Evolutionary conservation across 768 basidiomycete species (phyloP).

Genomic region (Termitomyces sp.): DNA sequence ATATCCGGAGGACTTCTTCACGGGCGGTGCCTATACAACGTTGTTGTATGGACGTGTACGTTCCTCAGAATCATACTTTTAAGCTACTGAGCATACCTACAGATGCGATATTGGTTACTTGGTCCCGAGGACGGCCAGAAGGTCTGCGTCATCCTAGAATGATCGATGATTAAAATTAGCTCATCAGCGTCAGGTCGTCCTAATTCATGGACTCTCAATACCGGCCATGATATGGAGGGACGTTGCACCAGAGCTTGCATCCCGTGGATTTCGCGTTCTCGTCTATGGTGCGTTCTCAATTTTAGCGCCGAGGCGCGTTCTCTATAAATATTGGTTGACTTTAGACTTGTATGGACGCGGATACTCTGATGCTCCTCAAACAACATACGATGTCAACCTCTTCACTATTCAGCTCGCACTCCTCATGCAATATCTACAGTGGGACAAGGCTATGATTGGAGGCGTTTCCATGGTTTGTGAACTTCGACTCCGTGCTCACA

Average conservation of each 20-base stretch:
- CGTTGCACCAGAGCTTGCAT: slow-evolving; percentile 57
- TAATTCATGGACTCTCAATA: slow-evolving; percentile 75
- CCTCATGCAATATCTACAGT: slow-evolving; percentile 71
- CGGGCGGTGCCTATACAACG: slow-evolving; percentile 55
- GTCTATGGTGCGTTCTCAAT: slow-evolving; percentile 49
- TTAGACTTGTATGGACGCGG: slow-evolving; percentile 78
- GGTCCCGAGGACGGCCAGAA: slow-evolving; percentile 65
- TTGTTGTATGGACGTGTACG: slow-evolving; percentile 60
- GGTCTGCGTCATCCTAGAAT: slow-evolving; percentile 30
- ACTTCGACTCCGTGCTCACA: not conserved
- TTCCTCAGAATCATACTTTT: not conserved
- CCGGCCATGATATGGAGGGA: slow-evolving; percentile 77
- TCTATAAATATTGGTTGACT: not conserved
- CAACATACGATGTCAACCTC: slow-evolving; percentile 56
- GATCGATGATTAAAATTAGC: not conserved
- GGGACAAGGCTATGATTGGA: slow-evolving; percentile 59
- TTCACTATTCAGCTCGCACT: slow-evolving; percentile 78
- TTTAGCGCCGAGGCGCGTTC: not conserved
- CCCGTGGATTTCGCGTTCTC: slow-evolving; percentile 64
- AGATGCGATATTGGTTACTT: slow-evolving; percentile 75
- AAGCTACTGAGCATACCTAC: not conserved
- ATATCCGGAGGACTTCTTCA: slow-evolving; percentile 67
- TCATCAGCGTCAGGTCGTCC: slow-evolving; percentile 44
- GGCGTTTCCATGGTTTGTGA: slow-evolving; percentile 70
- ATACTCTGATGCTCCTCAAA: slow-evolving; percentile 75